phyloP scores from a whole-genome alignment of 441 rosid genomes.

The Jatropha podagrica region DNA sequence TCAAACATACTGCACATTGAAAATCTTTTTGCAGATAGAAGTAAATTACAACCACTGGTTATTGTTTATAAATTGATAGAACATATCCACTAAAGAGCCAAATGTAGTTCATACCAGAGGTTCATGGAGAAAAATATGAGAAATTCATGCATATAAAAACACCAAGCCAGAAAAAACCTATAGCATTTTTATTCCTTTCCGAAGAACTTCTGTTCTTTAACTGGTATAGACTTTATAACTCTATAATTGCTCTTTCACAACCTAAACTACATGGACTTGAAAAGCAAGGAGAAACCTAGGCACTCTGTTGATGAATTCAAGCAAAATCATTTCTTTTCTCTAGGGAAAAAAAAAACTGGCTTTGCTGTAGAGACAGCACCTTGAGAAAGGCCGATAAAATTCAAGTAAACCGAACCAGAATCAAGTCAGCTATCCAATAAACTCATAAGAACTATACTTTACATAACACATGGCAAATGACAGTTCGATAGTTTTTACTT shows the following conservation, averaged over 20 bases:
- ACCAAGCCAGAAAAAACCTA: neutral
- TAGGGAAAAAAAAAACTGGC: neutral
- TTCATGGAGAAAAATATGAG: neutral
- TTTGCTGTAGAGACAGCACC: neutral
- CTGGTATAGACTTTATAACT: neutral
- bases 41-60: neutral
- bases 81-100: neutral
- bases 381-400: neutral
- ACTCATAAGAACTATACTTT: neutral
- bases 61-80: neutral
- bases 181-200: neutral
- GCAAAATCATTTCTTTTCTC: neutral
- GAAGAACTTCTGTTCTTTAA: neutral
- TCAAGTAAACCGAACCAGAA: conserved; percentile 13
- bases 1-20: conserved; percentile 6
- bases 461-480: neutral
- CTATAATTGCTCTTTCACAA: neutral
- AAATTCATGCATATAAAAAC: neutral
- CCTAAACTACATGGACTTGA: neutral
- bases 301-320: neutral
- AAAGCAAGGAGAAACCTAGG: neutral
- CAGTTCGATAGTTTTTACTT: neutral
- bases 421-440: neutral
- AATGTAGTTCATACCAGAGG: neutral
- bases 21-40: neutral